phyloP scores from a whole-genome alignment of 352 stramenopile genomes.

The Achlya hypogyna region DNA sequence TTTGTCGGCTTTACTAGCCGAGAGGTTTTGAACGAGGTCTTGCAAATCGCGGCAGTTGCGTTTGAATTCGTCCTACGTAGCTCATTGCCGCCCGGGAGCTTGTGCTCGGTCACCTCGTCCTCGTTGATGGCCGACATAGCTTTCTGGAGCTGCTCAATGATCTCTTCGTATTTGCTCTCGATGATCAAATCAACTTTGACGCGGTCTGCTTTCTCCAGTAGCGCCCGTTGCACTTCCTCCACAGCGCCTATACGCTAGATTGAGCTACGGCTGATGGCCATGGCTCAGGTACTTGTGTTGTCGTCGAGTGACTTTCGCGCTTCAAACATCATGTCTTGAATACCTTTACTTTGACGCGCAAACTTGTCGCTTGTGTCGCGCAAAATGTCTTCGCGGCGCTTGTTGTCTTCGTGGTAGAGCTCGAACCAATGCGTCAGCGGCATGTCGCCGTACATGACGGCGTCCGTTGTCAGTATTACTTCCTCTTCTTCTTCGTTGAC shows the following conservation, averaged over 20 bases:
- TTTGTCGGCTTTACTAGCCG: constrained; percentile 76
- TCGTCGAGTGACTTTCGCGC: constrained; percentile 69
- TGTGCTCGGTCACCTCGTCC: constrained; percentile 38
- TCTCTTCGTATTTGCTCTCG: constrained; percentile 87
- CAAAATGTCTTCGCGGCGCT: constrained; percentile 62
- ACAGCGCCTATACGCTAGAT: constrained; percentile 40
- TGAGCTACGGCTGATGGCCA: too few relatives aligned
- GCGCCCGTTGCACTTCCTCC: constrained; percentile 66
- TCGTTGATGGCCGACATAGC: constrained; percentile 78
- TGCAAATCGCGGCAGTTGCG: constrained; percentile 74
- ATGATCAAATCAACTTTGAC: constrained; percentile 83
- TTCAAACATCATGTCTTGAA: constrained; percentile 82
- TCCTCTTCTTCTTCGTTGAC: constrained; percentile 79
- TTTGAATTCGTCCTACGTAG: constrained; percentile 64
- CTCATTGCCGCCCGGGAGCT: not conserved
- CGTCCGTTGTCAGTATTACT: constrained; percentile 66
- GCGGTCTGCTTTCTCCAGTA: constrained; percentile 70
- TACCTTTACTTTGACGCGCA: constrained; percentile 66
- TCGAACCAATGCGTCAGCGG: constrained; percentile 79
- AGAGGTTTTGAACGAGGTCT: constrained; percentile 68
- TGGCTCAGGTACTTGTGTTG: constrained; percentile 40
- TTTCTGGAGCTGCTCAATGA: constrained; percentile 87
- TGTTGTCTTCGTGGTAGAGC: constrained; percentile 53
- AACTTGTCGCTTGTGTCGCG: constrained; percentile 75
- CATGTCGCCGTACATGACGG: constrained; percentile 69